Base-by-base conservation (phyloP, 2,329 filamentous ascomycete species). In the Atkinsonella texensis region DNA sequence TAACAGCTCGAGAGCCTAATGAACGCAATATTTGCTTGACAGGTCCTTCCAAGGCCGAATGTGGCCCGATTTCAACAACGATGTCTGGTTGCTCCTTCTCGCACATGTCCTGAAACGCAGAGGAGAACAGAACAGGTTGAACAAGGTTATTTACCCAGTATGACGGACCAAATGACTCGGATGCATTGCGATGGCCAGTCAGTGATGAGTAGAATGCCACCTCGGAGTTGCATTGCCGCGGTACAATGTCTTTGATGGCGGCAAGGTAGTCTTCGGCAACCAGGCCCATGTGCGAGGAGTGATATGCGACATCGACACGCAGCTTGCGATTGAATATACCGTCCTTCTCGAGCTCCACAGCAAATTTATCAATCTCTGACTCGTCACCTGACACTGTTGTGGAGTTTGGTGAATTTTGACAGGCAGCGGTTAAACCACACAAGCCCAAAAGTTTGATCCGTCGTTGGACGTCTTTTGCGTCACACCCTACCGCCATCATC, bases 401-500 rank as follows among this genome's bases (percentile, higher is more conserved):
- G 15, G 70, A 78, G 0, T 63, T 63, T 0, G 76, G 75, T 15
- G 73, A 76, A 63, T 81, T 81, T 55, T 74, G 70, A 56, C 76
- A 77, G 0, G 64, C 65, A 9, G 67, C 57, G 1, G 52, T 58
- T n/a, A 66, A 54, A 7, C 55, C 54, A 10, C 55, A 44, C 8
- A 63, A 49, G 1, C 56, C 54, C 13, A 61, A 43, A 4, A 55
- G 48, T 48, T 63, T 60, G 44, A 75, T 66, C 5, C 69, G 59
- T 0, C 63, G 62, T 54, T 68, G 68, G 12, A 71, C 66, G 40
- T 72, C 70, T 54, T 69, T 65, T 18, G 70, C 66, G 40, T 65
- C 70, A 1, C 69, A 67, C 2, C 74, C 78, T 2, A 79, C 74
- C 0, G 78, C 78, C 59, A 80, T 68, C 79, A 81, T 82, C 6